Conservation (phyloP, 176 grass and related monocot species). For the Paspalum vaginatum region DNA sequence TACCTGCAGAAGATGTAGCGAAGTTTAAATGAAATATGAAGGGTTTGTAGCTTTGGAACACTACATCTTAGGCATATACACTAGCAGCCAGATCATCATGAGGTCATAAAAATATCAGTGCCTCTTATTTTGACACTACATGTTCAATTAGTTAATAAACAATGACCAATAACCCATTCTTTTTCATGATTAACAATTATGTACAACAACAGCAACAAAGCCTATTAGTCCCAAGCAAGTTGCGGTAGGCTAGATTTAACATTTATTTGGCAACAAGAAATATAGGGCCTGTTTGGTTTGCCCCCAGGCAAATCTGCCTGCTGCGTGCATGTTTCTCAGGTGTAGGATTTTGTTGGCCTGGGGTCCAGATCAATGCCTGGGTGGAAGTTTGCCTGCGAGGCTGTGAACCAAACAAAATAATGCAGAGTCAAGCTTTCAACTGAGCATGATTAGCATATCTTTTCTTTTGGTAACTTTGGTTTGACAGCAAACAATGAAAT, state of each 20-base stretch:
- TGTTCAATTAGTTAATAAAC: background rate
- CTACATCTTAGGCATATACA: slow-evolving; percentile 3
- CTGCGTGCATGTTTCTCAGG: too few species aligned
- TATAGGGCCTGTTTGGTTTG: too few species aligned
- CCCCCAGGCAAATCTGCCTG: too few species aligned
- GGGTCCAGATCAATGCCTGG: too few species aligned
- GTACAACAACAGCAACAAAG: too few species aligned
- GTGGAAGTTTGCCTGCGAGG: too few species aligned
- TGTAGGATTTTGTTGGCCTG: too few species aligned
- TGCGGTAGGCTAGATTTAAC: background rate
- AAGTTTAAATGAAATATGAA: slow-evolving; percentile 22
- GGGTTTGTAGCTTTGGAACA: background rate
- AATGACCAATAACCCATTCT: background rate
- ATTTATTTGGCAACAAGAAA: background rate
- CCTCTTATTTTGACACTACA: background rate
- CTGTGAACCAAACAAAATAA: too few species aligned
- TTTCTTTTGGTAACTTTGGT: background rate
- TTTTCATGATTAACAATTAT: background rate
- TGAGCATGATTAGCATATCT: background rate
- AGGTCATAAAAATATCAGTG: background rate
- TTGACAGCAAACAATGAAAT: slow-evolving; percentile 1
- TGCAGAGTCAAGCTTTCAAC: background rate
- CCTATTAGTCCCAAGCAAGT: too few species aligned
- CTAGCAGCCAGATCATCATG: slow-evolving; percentile 14
- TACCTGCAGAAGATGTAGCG: slow-evolving; percentile 55